These are phyloP conservation scores for Erythrobasidium hasegawianum DNA, from an alignment of 1,284 basidiomycete species.

Conservation along the genomic window DNA sequence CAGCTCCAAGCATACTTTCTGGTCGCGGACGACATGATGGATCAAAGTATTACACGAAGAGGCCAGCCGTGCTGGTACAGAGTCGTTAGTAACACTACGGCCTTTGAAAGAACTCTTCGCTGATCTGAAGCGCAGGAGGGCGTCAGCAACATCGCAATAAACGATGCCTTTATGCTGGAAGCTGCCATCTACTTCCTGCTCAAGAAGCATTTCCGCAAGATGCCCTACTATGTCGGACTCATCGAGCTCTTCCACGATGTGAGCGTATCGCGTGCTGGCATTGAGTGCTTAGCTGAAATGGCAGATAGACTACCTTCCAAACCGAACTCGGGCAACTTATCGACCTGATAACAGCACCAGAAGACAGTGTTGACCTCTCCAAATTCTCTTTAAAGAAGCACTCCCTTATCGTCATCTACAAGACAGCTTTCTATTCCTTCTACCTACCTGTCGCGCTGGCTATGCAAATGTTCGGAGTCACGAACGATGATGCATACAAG, in stretches of 20 bases:
- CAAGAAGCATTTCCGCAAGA: constrained; percentile 78
- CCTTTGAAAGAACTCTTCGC: not conserved
- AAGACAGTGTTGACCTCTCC: constrained; percentile 77
- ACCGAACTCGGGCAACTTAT: constrained; percentile 96
- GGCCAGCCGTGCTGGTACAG: constrained; percentile 98
- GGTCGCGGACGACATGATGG: constrained; percentile 98
- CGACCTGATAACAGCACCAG: constrained; percentile 91
- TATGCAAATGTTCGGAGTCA: constrained; percentile 71
- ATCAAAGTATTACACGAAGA: constrained; percentile 85
- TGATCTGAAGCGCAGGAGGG: constrained; percentile 50
- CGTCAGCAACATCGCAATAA: constrained; percentile 86
- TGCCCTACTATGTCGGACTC: constrained; percentile 83
- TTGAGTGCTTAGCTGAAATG: not conserved
- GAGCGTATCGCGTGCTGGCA: constrained; percentile 37
- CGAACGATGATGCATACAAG: constrained; percentile 67
- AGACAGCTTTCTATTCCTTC: constrained; percentile 98
- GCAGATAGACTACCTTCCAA: constrained; percentile 75
- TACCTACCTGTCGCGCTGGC: constrained; percentile 96
- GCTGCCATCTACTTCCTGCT: constrained; percentile 86
- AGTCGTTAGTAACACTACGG: constrained; percentile 51
- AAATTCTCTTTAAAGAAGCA: constrained; percentile 82
- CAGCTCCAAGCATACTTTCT: constrained; percentile 98
- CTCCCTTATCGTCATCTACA: constrained; percentile 91
- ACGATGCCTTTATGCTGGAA: constrained; percentile 96
- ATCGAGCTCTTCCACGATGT: constrained; percentile 87